These are phyloP conservation scores for Schizonepeta tenuifolia DNA, from an alignment of 257 asterid species.

Conservation along the genomic window DNA sequence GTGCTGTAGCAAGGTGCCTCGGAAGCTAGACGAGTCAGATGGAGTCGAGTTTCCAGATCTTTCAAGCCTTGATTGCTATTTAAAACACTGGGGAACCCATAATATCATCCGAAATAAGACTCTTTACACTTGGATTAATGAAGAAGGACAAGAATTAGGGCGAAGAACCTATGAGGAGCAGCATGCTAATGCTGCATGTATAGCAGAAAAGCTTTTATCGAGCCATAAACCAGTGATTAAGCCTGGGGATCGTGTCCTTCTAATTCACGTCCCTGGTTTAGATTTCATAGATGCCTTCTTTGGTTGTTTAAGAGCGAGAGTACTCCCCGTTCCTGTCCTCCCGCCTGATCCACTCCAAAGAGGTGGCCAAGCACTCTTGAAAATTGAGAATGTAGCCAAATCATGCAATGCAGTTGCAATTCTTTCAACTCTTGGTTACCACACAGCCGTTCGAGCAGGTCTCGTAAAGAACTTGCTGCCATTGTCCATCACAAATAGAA, in stretches of 20 bases:
- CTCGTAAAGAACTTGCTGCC: slow-evolving; percentile 58
- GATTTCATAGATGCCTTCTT: slow-evolving; percentile 85
- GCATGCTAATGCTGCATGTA: slow-evolving; percentile 64
- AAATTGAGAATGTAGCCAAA: slow-evolving; percentile 71
- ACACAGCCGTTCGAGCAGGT: slow-evolving; percentile 83
- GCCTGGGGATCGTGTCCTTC: slow-evolving; percentile 80
- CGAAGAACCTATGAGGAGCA: slow-evolving; percentile 66
- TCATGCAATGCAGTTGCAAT: slow-evolving; percentile 74
- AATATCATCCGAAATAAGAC: slow-evolving; percentile 45
- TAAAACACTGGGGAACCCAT: slow-evolving; percentile 78
- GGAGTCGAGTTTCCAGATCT: slow-evolving; percentile 70
- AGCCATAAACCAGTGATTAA: slow-evolving; percentile 59
- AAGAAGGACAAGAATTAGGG: slow-evolving; percentile 54
- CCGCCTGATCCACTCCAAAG: slow-evolving; percentile 94
- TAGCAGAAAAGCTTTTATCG: slow-evolving; percentile 70
- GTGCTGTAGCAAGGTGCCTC: slow-evolving; percentile 44
- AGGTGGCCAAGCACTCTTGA: slow-evolving; percentile 85
- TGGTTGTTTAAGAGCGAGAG: slow-evolving; percentile 78
- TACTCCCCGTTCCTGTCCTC: slow-evolving; percentile 83
- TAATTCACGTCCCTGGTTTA: slow-evolving; percentile 77
- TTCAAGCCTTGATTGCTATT: slow-evolving; percentile 65
- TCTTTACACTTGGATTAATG: slow-evolving; percentile 79
- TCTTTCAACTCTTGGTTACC: slow-evolving; percentile 69
- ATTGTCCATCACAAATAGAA: slow-evolving; percentile 40
- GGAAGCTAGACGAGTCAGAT: slow-evolving; percentile 44